phyloP scores from a whole-genome alignment of 2,329 filamentous ascomycete species.

The Pseudocercospora fuligena region DNA sequence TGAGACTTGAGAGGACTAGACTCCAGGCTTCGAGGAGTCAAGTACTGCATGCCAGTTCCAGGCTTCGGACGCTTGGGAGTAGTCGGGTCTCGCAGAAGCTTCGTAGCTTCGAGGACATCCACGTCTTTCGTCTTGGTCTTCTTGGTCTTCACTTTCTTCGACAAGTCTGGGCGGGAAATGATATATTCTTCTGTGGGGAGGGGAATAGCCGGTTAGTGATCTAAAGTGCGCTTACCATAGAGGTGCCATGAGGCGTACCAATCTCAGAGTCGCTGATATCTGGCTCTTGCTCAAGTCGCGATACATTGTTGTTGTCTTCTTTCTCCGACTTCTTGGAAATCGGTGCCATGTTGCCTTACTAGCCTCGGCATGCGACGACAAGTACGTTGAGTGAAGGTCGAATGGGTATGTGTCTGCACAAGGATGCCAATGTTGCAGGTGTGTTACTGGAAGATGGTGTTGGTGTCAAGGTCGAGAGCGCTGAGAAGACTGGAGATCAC shows the following conservation, averaged over 20 bases:
- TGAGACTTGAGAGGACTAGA: constrained; percentile 1
- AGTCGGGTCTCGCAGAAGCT: neutral
- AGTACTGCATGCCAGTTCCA: neutral
- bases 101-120: neutral
- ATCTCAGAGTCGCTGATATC: constrained; percentile 10
- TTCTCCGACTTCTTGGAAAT: neutral
- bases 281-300: neutral
- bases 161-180: constrained; percentile 11
- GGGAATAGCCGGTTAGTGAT: neutral
- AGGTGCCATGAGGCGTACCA: neutral
- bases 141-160: constrained; percentile 3
- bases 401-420: neutral
- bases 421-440: neutral
- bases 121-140: neutral
- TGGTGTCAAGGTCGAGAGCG: neutral
- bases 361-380: constrained; percentile 2
- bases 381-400: neutral
- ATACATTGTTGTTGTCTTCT: neutral
- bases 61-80: constrained; percentile 7
- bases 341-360: constrained; percentile 8
- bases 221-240: neutral
- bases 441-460: neutral
- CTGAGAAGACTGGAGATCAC: neutral
- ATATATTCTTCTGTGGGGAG: constrained; percentile 11
- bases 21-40: neutral